Evolutionary conservation across 257 asterid species (phyloP).

Genomic region (Solanum phureja): DNA sequence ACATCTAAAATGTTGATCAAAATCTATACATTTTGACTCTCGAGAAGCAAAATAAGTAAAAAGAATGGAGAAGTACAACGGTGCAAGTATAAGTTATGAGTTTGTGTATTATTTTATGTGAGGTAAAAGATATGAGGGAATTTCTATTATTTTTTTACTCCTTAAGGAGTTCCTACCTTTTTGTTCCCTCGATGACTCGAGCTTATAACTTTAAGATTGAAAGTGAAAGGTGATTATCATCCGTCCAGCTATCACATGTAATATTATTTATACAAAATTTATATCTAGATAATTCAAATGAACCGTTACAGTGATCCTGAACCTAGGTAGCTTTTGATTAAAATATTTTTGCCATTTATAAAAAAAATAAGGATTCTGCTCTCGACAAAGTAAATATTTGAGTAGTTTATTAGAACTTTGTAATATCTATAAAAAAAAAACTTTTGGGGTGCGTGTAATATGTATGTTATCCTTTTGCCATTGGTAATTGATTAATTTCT

Average conservation of each 20-base stretch:
- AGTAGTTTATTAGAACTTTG: not conserved
- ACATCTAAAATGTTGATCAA: not conserved
- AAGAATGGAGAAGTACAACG: too few species aligned
- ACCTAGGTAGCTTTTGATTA: not conserved
- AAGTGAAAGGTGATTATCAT: too few species aligned
- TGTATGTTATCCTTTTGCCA: not conserved
- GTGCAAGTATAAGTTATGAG: too few species aligned
- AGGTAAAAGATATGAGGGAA: too few species aligned
- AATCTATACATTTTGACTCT: not conserved
- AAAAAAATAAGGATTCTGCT: not conserved
- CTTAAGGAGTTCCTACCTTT: fast-evolving
- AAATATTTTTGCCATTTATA: not conserved
- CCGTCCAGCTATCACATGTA: too few species aligned
- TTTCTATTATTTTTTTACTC: too few species aligned
- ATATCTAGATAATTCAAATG: too few species aligned
- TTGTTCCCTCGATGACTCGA: fast-evolving
- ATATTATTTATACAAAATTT: too few species aligned
- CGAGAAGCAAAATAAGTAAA: too few species aligned
- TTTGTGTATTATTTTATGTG: too few species aligned
- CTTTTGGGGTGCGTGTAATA: not conserved
- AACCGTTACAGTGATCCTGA: not conserved
- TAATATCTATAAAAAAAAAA: not conserved
- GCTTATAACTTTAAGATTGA: too few species aligned
- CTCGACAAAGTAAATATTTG: not conserved
- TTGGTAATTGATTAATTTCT: not conserved